Percentiles rank a stretch among this genome's conserved stretches.
phyloP scores from a whole-genome alignment of 345 rosid genomes.

The Lepidium aucheri region DNA sequence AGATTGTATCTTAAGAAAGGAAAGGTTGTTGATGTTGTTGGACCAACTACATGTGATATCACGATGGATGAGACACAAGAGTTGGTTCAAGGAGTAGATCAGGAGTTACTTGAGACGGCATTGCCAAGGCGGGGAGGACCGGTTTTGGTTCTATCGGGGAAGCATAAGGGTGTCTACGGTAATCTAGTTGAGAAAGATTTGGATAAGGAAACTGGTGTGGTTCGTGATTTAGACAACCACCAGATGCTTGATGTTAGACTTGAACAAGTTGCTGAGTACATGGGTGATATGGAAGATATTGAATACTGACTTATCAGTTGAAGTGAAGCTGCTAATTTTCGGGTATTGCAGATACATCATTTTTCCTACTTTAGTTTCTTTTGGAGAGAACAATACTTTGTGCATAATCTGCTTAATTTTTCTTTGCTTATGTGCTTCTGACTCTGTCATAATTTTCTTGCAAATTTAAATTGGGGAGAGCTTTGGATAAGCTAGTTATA shows the following conservation, averaged over 20 bases:
- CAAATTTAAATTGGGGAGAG: not conserved
- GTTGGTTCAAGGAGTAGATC: conserved; percentile 67
- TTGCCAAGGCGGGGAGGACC: conserved; percentile 66
- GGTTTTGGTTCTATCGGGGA: conserved; percentile 60
- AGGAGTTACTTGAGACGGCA: conserved; percentile 80
- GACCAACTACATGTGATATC: conserved; percentile 59
- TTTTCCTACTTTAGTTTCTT: not conserved
- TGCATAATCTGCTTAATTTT: not conserved
- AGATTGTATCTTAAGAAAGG: conserved; percentile 77
- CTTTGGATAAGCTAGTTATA: not conserved
- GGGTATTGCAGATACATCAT: conserved; percentile 2
- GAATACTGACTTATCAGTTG: conserved; percentile 33
- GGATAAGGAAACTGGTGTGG: conserved; percentile 56
- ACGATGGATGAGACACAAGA: conserved; percentile 66
- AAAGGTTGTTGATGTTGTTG: conserved; percentile 72
- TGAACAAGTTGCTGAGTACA: conserved; percentile 79
- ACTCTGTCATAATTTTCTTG: not conserved
- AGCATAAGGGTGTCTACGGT: conserved; percentile 64
- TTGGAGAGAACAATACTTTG: not conserved
- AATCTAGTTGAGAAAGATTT: conserved; percentile 61
- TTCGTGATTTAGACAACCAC: conserved; percentile 56
- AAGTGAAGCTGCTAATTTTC: not conserved
- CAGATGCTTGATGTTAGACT: conserved; percentile 57
- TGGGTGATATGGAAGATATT: conserved; percentile 53
- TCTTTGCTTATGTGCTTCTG: not conserved